Base-by-base conservation (phyloP, 2,329 filamentous ascomycete genomes). In the Fusarium temperatum region DNA sequence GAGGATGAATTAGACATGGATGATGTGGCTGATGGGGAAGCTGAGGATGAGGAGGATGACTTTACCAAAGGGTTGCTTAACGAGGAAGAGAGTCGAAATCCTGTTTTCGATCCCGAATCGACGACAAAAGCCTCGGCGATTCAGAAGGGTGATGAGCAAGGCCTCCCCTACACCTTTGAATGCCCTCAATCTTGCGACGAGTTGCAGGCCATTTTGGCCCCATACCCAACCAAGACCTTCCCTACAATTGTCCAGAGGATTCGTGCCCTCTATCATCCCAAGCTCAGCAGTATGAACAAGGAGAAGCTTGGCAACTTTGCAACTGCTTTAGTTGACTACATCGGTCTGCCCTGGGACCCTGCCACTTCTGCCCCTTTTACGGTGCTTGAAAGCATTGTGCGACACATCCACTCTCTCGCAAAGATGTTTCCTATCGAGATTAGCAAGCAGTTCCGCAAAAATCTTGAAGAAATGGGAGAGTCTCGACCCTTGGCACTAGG, bases 321-420 rank as follows among this genome's bases (percentile, higher is more conserved):
- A 9, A 84, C 85, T 39, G 87, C 88, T 11, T 85, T 96, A 17
- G 88, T 95, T 30, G 90, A 93, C 69, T 89, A 89, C 75, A 80
- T 92, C 47, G 84, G 84, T 8, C 84, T 87, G 65, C 82, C 88
- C 22, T 87, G 86, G 72, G 79, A 81, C 44, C 76, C 82, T 20
- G 77, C 81, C 50, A 80, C 75, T 24, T 83, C 86, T 15, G 87
- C 90, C 7, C 87, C 91, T 2, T 93, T 96, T 75, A 81, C 87
- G 2, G 87, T 93, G 4, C 81, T 97, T 22, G 96, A 99, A 82
- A 92, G 89, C 59, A 83, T 98, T 20, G 91, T 96, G 66, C 93
- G 96, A 54, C 96, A 99, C 82, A 87, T 98, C 30, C 97, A 99
- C 83, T 98, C 96, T 6, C 87, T 99, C 62, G 93, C 95, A 8